A percentile compares a stretch with the other conserved stretches of the same genome.
Evolutionary conservation across 2,329 filamentous ascomycete species (phyloP).

Genomic region (Venturia effusa): DNA sequence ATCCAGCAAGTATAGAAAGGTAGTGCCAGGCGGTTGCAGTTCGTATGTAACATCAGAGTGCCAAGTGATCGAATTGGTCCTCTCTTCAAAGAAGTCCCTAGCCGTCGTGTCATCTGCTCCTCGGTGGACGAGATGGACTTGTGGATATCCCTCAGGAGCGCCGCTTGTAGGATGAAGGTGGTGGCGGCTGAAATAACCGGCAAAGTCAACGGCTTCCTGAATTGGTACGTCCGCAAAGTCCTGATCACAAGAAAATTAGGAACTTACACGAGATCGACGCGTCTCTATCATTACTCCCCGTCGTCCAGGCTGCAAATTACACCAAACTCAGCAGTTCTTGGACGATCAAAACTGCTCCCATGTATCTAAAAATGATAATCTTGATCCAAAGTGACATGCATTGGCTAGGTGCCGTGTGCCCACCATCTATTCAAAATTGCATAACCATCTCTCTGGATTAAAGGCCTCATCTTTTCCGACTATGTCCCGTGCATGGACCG

Average conservation of each 20-base stretch:
- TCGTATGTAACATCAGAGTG: conserved; percentile 86
- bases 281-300: too few species aligned
- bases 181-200: conserved; percentile 66
- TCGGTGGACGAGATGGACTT: conserved; percentile 70
- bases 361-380: too few species aligned
- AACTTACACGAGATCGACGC: too few species aligned
- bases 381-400: too few species aligned
- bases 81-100: conserved; percentile 52
- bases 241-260: conserved; percentile 59
- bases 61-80: conserved; percentile 77
- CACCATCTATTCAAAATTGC: too few species aligned
- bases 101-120: conserved; percentile 52
- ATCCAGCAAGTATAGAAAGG: conserved; percentile 82
- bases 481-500: too few species aligned
- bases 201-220: conserved; percentile 55
- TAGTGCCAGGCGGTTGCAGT: conserved; percentile 77
- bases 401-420: too few species aligned
- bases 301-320: too few species aligned
- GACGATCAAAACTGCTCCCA: too few species aligned
- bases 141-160: conserved; percentile 59
- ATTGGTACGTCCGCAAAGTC: conserved; percentile 58
- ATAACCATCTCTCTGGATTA: too few species aligned
- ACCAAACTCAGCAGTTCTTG: too few species aligned
- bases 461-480: too few species aligned
- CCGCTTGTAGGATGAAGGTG: conserved; percentile 76